A percentile compares a stretch with the other conserved stretches of the same genome.
Evolutionary conservation across 108 stramenopile species (phyloP).

Genomic region (Nitzschia palea): DNA sequence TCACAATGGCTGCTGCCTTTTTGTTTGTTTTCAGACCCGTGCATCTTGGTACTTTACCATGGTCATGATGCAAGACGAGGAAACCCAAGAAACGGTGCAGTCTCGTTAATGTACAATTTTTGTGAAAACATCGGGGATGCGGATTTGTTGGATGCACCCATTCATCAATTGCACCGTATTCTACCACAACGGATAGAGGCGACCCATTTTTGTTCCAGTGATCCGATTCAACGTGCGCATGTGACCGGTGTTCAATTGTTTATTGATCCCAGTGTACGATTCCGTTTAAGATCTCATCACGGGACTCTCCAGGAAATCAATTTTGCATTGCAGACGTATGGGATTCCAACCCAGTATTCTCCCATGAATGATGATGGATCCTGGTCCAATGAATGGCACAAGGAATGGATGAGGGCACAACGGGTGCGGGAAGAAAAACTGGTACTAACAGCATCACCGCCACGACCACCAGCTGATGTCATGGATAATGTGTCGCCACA

Average conservation of each 20-base stretch:
- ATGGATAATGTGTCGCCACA: not conserved
- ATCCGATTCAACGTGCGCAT: not conserved
- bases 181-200: not conserved
- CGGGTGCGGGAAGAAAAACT: not conserved
- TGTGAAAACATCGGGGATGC: not conserved
- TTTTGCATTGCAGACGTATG: slow-evolving; percentile 1
- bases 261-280: not conserved
- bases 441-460: too few species aligned
- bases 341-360: not conserved
- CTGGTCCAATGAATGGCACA: not conserved
- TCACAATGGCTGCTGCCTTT: not conserved
- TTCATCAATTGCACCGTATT: not conserved
- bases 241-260: not conserved
- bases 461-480: too few species aligned
- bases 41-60: not conserved
- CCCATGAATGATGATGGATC: slow-evolving; percentile 3
- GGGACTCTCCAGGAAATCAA: not conserved
- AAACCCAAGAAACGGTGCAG: not conserved
- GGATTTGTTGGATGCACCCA: not conserved
- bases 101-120: not conserved
- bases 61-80: slow-evolving; percentile 5
- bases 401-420: not conserved
- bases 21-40: not conserved
- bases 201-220: not conserved
- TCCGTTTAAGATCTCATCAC: slow-evolving; percentile 10